A percentile compares a stretch with the other conserved stretches of the same genome.
Evolutionary conservation across 177 flowering plant species (phyloP).

Genomic region (Vitis hybrid): DNA sequence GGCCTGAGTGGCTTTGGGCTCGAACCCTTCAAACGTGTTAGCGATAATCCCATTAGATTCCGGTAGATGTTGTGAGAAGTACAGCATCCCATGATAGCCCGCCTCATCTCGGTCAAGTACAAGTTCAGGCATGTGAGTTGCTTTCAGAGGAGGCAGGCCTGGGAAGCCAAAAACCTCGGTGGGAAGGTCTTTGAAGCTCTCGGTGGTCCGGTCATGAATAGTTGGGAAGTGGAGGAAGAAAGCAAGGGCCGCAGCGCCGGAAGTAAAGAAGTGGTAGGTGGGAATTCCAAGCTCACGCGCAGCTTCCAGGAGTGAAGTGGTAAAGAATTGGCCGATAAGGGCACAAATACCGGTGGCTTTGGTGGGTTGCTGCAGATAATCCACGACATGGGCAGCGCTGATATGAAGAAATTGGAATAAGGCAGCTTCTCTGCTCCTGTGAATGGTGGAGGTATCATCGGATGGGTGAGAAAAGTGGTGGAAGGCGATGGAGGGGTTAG

Average conservation of each 20-base stretch:
- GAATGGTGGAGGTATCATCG: no score
- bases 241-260: slow-evolving; percentile 13
- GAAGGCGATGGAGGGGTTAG: no score
- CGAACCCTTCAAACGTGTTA: slow-evolving; percentile 11
- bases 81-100: neutral
- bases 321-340: neutral
- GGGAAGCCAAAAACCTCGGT: slow-evolving; percentile 4
- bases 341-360: no score
- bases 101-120: slow-evolving; percentile 1
- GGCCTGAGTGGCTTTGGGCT: neutral
- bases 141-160: slow-evolving; percentile 2
- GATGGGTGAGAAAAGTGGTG: no score
- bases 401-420: no score
- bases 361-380: no score
- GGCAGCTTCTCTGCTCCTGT: no score
- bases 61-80: neutral
- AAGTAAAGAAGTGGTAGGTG: slow-evolving; percentile 17
- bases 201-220: neutral
- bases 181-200: slow-evolving; percentile 10
- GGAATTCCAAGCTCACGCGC: slow-evolving; percentile 1
- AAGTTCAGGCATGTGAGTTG: neutral
- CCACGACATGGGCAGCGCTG: no score
- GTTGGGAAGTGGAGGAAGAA: slow-evolving; percentile 4
- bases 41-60: slow-evolving; percentile 9
- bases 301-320: neutral